These are phyloP conservation scores for Perkinsus olseni DNA, from an alignment of 169 alveolate genomes.

Conservation along the genomic window DNA sequence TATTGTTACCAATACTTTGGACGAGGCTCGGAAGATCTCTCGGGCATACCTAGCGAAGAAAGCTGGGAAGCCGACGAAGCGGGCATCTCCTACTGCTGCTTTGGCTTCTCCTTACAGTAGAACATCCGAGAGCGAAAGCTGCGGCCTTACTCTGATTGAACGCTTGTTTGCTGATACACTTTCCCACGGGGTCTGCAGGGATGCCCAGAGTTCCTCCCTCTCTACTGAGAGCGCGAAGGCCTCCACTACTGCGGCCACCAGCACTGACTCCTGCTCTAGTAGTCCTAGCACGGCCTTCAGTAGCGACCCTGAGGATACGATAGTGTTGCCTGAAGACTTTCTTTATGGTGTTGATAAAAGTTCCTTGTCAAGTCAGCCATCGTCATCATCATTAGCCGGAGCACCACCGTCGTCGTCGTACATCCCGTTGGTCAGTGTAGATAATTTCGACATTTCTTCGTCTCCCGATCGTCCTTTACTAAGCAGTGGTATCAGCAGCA, in stretches of 20 bases:
- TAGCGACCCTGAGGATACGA: not conserved
- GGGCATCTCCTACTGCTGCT: not conserved
- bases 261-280: not conserved
- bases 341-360: not conserved
- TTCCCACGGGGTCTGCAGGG: not conserved
- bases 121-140: not conserved
- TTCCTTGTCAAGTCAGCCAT: not conserved
- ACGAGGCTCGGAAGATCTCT: not conserved
- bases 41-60: not conserved
- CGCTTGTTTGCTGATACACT: not conserved
- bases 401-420: not conserved
- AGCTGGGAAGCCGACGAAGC: not conserved
- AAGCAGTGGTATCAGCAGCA: not conserved
- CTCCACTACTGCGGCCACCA: not conserved
- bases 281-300: not conserved
- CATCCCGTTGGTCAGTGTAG: not conserved
- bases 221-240: not conserved
- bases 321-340: not conserved
- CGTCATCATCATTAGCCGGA: no score
- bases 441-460: not conserved
- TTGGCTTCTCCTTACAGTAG: not conserved
- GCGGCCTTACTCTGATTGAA: not conserved
- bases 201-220: no score
- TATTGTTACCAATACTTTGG: not conserved
- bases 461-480: not conserved